Percentiles rank a stretch among this genome's conserved stretches.
Evolutionary conservation across 2,329 filamentous ascomycete species (phyloP).

Genomic region (Penicillium sp.): DNA sequence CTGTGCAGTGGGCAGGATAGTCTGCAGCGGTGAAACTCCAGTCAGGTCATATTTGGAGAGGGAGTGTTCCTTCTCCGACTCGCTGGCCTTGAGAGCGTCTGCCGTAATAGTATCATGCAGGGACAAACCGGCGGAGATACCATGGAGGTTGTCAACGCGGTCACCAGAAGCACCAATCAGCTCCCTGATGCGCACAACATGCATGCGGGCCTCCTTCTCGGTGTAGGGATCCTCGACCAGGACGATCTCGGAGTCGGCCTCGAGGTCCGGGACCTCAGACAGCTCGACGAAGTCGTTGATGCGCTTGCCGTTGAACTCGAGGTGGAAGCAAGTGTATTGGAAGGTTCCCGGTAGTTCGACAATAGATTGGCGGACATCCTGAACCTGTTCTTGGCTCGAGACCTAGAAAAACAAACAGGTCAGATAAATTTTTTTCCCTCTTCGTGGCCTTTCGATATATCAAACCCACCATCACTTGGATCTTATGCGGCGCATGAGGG

Average conservation of each 20-base stretch:
- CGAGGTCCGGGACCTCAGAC: constrained; percentile 80
- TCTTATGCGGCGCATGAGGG: constrained; percentile 74
- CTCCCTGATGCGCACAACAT: constrained; percentile 86
- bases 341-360: constrained; percentile 91
- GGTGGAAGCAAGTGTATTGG: constrained; percentile 98
- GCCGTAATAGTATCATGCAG: constrained; percentile 74
- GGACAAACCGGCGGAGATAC: constrained; percentile 79
- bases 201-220: constrained; percentile 95
- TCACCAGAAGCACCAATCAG: constrained; percentile 89
- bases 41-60: constrained; percentile 76
- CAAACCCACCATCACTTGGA: constrained; percentile 75
- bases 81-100: constrained; percentile 46
- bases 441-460: constrained; percentile 8
- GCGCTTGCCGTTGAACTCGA: constrained; percentile 82
- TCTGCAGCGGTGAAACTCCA: constrained; percentile 64
- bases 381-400: constrained; percentile 90
- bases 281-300: constrained; percentile 96
- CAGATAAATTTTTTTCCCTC: constrained; percentile 23
- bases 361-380: constrained; percentile 94
- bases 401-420: constrained; percentile 55
- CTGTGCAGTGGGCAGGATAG: constrained; percentile 67
- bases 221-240: constrained; percentile 95
- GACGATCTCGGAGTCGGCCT: constrained; percentile 72
- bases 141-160: constrained; percentile 81
- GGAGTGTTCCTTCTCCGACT: constrained; percentile 51